Evolutionary conservation across 1,139 yeast genomes (phyloP).

Genomic region (Candida smagusa): DNA sequence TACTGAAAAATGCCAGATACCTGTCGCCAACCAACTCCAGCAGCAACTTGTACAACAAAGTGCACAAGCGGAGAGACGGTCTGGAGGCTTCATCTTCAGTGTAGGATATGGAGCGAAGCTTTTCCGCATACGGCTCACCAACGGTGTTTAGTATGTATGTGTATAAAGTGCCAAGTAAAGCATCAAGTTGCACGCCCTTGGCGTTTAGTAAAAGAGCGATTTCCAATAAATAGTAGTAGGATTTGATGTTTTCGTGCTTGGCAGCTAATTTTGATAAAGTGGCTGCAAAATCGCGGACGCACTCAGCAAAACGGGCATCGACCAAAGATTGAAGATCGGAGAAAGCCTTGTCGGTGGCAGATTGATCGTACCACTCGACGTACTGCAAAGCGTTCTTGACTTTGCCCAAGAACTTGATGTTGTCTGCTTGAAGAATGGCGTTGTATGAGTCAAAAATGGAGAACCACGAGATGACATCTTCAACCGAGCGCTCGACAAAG

Average conservation of each 20-base stretch:
- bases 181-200: slow-evolving; percentile 5
- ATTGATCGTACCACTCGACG: slow-evolving; percentile 12
- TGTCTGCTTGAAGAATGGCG: slow-evolving; percentile 8
- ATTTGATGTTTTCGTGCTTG: slow-evolving; percentile 3
- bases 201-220: slow-evolving; percentile 10
- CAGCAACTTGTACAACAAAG: slow-evolving; percentile 22
- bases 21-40: slow-evolving; percentile 6
- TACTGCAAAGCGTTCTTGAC: slow-evolving; percentile 6
- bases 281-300: slow-evolving; percentile 7
- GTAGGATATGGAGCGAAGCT: not conserved
- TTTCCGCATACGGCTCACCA: not conserved
- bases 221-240: slow-evolving; percentile 14
- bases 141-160: slow-evolving; percentile 4
- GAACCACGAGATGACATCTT: slow-evolving; percentile 2
- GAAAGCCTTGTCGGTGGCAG: slow-evolving; percentile 10
- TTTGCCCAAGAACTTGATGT: slow-evolving; percentile 6
- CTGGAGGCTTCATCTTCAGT: slow-evolving; percentile 14
- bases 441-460: slow-evolving; percentile 7
- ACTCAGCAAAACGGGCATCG: slow-evolving; percentile 11
- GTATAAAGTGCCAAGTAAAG: slow-evolving; percentile 6
- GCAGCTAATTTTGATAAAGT: slow-evolving; percentile 1
- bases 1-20: slow-evolving; percentile 22
- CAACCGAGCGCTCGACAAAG: slow-evolving; percentile 1
- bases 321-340: slow-evolving; percentile 9
- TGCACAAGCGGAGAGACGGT: slow-evolving; percentile 24